phyloP scores from a whole-genome alignment of 345 rosid species.

The Populus deltoides region DNA sequence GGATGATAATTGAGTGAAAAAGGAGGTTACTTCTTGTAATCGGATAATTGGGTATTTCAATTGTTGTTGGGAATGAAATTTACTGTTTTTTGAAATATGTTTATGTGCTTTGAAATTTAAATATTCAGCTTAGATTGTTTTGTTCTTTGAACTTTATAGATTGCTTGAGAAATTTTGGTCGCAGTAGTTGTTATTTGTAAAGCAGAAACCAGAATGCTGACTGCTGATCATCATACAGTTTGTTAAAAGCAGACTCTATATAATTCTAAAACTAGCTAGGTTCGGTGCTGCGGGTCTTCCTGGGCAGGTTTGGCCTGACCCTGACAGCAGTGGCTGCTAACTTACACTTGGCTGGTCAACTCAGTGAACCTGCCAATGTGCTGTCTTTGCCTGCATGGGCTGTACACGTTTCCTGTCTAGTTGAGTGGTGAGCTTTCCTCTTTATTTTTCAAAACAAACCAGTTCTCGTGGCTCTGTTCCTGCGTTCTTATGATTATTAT shows the following conservation, averaged over 20 bases:
- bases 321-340: conserved; percentile 41
- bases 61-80: neutral
- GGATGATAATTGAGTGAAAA: neutral
- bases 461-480: neutral
- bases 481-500: neutral
- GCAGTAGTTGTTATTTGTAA: neutral
- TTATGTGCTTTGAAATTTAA: no score
- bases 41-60: neutral
- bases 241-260: neutral
- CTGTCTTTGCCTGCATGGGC: conserved; percentile 94
- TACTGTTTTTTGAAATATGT: no score
- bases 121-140: no score
- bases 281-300: conserved; percentile 34
- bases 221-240: neutral
- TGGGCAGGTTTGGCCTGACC: conserved; percentile 59
- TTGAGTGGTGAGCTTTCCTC: conserved; percentile 59
- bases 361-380: conserved; percentile 80
- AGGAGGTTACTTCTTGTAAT: neutral
- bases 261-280: neutral
- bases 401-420: conserved; percentile 85
- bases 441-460: neutral
- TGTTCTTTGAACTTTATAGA: neutral
- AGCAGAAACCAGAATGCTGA: neutral
- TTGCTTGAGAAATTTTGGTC: neutral
- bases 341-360: conserved; percentile 45